Conservation (phyloP, 352 stramenopile species). For the Globisporangium barbulae region DNA sequence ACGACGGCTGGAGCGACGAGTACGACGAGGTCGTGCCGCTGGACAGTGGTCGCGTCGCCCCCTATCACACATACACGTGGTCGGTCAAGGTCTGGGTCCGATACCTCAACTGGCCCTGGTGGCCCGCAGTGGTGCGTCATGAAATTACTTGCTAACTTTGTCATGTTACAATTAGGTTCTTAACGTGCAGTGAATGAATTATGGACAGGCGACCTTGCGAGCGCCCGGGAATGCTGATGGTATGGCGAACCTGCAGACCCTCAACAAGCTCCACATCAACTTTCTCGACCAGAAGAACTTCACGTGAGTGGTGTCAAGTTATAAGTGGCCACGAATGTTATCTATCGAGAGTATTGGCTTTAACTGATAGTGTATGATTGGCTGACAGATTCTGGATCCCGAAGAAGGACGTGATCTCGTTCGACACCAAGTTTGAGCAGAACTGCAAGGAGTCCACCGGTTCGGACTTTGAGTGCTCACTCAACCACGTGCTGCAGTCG, state of each 20-base stretch:
- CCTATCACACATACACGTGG: conserved; percentile 78
- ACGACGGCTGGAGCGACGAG: conserved; percentile 57
- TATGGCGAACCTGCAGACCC: conserved; percentile 28
- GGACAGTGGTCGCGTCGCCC: conserved; percentile 57
- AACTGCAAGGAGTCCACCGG: conserved; percentile 27
- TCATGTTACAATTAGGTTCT: neutral
- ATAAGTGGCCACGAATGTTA: neutral
- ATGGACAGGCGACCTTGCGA: conserved; percentile 50
- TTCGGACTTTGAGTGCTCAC: conserved; percentile 38
- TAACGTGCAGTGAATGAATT: neutral
- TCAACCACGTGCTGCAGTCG: conserved; percentile 36
- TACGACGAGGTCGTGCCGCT: conserved; percentile 62
- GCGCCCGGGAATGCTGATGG: conserved; percentile 43
- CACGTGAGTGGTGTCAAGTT: conserved; percentile 10
- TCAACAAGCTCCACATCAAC: conserved; percentile 47
- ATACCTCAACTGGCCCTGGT: conserved; percentile 76
- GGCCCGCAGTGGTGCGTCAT: conserved; percentile 58
- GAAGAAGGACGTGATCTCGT: conserved; percentile 32
- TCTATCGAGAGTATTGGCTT: neutral
- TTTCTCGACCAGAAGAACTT: conserved; percentile 51
- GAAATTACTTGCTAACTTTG: neutral
- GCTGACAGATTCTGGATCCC: conserved; percentile 45
- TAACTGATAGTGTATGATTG: neutral
- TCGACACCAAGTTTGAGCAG: conserved; percentile 37
- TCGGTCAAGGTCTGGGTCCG: conserved; percentile 78